Evolutionary conservation across 2,329 filamentous ascomycete genomes (phyloP).

Genomic region (Trichophyton benhamiae): DNA sequence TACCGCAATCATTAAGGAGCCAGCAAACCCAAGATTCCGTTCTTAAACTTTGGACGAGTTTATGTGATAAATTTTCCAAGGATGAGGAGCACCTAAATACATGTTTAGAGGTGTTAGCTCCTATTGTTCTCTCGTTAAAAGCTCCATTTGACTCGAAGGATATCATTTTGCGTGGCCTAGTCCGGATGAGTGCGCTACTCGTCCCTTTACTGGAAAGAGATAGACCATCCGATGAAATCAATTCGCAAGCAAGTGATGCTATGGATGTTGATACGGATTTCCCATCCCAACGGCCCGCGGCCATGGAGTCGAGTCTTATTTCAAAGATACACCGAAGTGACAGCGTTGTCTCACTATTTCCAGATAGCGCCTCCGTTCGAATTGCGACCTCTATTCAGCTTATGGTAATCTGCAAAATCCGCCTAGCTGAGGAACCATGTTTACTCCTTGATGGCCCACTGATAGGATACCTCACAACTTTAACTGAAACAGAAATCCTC

Average conservation of each 20-base stretch:
- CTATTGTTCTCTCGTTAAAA: constrained; percentile 20
- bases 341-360: constrained; percentile 17
- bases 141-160: constrained; percentile 14
- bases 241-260: constrained; percentile 16
- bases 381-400: constrained; percentile 26
- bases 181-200: constrained; percentile 20
- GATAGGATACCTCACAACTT: constrained; percentile 26
- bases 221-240: constrained; percentile 11
- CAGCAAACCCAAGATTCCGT: constrained; percentile 21
- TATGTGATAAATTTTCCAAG: constrained; percentile 24
- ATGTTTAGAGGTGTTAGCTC: constrained; percentile 25
- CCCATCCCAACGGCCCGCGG: constrained; percentile 17
- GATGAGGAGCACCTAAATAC: constrained; percentile 20
- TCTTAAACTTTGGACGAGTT: constrained; percentile 22
- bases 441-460: constrained; percentile 12
- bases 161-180: constrained; percentile 18
- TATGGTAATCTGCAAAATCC: constrained; percentile 20
- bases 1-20: constrained; percentile 21
- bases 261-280: constrained; percentile 36
- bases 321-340: constrained; percentile 24
- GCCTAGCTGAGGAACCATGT: constrained; percentile 7
- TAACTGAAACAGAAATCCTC: constrained; percentile 29
- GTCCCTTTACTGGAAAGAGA: constrained; percentile 22
- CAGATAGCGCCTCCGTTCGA: constrained; percentile 26
- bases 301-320: constrained; percentile 17